These are phyloP conservation scores for Paraleonurus japonicus DNA, from an alignment of 257 asterid species.

Conservation along the genomic window DNA sequence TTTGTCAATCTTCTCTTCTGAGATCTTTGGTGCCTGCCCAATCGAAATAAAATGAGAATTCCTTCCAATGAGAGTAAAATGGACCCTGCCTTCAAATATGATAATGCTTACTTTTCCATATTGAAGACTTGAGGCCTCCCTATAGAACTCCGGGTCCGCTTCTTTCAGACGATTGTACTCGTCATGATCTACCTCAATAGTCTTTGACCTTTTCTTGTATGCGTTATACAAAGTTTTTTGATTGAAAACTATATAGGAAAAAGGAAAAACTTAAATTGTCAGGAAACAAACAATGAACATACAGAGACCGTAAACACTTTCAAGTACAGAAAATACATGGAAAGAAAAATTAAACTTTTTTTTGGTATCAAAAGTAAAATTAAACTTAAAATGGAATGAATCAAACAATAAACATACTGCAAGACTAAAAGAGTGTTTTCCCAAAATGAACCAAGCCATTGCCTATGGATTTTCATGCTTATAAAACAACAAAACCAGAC, in stretches of 20 bases:
- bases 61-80: background rate
- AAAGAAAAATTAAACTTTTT: background rate
- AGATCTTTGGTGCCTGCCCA: constrained; percentile 65
- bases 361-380: background rate
- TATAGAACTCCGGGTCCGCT: constrained; percentile 90
- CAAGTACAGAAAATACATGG: background rate
- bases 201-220: constrained; percentile 82
- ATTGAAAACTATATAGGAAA: constrained; percentile 66
- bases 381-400: background rate
- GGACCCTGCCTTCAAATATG: background rate
- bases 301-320: background rate
- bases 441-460: background rate
- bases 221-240: constrained; percentile 80
- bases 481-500: background rate
- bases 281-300: background rate
- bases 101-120: constrained; percentile 71
- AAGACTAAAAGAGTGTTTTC: background rate
- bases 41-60: constrained; percentile 7
- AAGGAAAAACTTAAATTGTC: background rate
- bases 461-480: background rate
- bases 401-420: background rate
- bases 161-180: constrained; percentile 79
- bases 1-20: constrained; percentile 75
- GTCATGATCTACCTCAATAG: constrained; percentile 60
- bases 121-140: constrained; percentile 96